Conservation (phyloP, 225 moss, liverwort and hornwort species). For the Anthoceros angustus region DNA sequence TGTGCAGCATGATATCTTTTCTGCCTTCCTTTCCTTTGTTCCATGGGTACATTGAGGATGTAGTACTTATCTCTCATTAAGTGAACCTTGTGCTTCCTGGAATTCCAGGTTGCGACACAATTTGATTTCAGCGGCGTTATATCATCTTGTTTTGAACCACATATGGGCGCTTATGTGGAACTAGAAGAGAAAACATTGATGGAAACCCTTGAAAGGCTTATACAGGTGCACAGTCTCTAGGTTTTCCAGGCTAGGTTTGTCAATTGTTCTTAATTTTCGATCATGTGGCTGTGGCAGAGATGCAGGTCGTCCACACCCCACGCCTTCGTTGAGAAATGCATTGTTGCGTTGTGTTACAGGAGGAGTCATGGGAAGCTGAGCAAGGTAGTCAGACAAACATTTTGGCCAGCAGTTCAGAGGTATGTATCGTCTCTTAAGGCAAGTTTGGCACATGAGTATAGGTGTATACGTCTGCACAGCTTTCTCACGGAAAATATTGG, state of each 20-base stretch:
- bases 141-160: conserved; percentile 95
- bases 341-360: conserved; percentile 28
- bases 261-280: background rate
- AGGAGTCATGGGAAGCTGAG: conserved; percentile 97
- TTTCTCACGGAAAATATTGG: background rate
- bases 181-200: conserved; percentile 89
- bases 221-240: conserved; percentile 21
- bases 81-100: background rate
- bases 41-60: background rate
- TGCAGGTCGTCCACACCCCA: too few species aligned
- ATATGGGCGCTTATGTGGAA: conserved; percentile 85
- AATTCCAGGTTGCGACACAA: conserved; percentile 64
- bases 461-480: background rate
- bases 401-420: conserved; percentile 82
- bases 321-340: background rate
- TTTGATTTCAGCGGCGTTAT: conserved; percentile 94
- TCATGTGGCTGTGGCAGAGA: too few species aligned
- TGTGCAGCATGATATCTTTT: background rate
- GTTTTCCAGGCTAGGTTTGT: background rate
- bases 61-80: background rate
- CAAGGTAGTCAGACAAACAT: conserved; percentile 84
- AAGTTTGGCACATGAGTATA: background rate
- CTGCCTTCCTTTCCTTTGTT: background rate
- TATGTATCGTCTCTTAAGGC: conserved; percentile 14
- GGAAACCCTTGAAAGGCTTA: conserved; percentile 83